Base-by-base conservation (phyloP, 768 basidiomycete genomes). In the Cytidiella melzeri region DNA sequence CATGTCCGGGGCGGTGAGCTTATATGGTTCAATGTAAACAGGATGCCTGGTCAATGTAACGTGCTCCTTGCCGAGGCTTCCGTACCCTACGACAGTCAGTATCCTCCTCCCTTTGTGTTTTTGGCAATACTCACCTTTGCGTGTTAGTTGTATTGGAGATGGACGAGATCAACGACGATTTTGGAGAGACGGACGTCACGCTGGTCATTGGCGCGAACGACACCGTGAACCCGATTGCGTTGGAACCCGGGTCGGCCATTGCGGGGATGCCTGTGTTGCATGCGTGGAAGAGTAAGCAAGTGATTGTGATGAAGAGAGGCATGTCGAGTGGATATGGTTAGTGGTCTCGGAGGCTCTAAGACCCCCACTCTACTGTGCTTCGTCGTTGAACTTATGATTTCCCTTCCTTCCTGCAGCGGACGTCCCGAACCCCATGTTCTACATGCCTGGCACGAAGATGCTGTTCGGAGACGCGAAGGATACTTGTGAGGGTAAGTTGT, bases 91-190 rank as follows among this genome's bases (percentile, higher is more conserved):
- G 90, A 92, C 60, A 87, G 87, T 89, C 55, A 64, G 82, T 61
- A 24, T 7, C 30, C 11, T 47, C 30, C 30, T 41, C 23, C 30
- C 3, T 43, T 10, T 20, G 20, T 10, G 30, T 34, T 34, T 15
- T 34, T 34, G 7, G 30, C 7, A 15, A 34, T 34, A 7, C 30
- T 7, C 30, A 34, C 30, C 43, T 12, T 34, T 45, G 18, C 26
- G 48, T 51, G n/a, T 23, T 57, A 91, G 90, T 92, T 55, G 89
- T 92, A 36, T 71, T 87, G 51, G 91, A 93, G 68, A 92, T 93
- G 91, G 91, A 93, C 53, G 91, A 93, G 67, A 92, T 93, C 70
- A 92, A 93, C 61, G 88, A 92, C 36, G 91, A 93, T 62, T 93
- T 93, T 65, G 72, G 74, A 45, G 87, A 89, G 28, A 93, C 91